Conservation (phyloP, 768 basidiomycete species). For the Naganishia antarctica region DNA sequence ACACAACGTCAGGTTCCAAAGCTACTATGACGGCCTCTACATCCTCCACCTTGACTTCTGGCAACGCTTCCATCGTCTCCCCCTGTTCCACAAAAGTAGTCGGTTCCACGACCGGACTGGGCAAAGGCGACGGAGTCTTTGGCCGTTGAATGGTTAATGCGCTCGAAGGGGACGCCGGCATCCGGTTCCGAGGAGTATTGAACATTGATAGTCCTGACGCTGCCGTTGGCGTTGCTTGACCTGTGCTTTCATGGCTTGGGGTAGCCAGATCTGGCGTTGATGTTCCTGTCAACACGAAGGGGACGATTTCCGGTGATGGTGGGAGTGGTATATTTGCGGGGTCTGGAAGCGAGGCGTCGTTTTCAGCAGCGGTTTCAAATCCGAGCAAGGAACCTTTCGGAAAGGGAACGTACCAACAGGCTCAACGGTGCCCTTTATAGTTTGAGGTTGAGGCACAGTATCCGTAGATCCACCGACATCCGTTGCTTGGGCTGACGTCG, state of each 20-base stretch:
- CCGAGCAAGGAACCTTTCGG: too few species aligned
- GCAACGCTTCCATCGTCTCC: constrained; percentile 23
- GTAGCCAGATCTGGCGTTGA: background rate
- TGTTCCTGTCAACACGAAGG: constrained; percentile 1
- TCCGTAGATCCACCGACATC: background rate
- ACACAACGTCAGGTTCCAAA: constrained; percentile 19
- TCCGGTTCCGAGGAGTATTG: constrained; percentile 23
- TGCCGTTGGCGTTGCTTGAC: background rate
- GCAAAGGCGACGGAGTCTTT: background rate
- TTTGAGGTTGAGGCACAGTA: constrained; percentile 7
- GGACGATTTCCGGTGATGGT: constrained; percentile 23
- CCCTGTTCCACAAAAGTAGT: background rate
- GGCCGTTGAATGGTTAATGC: background rate
- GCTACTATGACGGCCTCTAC: too few species aligned
- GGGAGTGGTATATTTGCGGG: constrained; percentile 25
- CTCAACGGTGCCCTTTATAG: background rate
- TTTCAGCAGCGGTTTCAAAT: background rate
- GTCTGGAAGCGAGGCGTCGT: background rate
- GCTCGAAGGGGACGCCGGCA: background rate
- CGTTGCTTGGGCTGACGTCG: background rate
- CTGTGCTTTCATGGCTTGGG: too few species aligned
- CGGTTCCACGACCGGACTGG: background rate
- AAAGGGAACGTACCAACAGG: background rate
- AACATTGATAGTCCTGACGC: constrained; percentile 1
- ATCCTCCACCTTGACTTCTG: constrained; percentile 28